Base-by-base conservation (phyloP, 2,329 filamentous ascomycete species). In the Ceratocystis huliohia region DNA sequence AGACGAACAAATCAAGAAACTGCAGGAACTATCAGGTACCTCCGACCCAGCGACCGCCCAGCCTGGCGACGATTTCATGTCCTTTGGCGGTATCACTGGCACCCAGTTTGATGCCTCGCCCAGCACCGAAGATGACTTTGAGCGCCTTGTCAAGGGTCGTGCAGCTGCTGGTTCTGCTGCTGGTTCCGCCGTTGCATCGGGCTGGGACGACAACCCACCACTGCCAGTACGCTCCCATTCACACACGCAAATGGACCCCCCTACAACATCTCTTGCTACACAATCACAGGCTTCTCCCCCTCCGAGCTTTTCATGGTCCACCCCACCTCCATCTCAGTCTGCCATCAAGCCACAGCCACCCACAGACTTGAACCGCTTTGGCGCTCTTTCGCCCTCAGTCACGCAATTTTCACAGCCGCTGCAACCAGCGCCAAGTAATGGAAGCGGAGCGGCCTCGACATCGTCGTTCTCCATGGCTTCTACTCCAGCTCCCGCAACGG, bases 1-100 rank as follows among this genome's bases (percentile, higher is more conserved):
- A 74, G 84, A 88, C 20, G 94, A 97, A 73, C 94, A 97, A 72
- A 88, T 83, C 5, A 87, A 85, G 72, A 97, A 96, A 73, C 78
- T 99, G 2, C 89, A 92, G 73, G 93, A 96, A 71, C 81, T 97
- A 6, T 84, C 85, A 0, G 84, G 86, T 1, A 81, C 77, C 7
- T 79, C 81, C 33, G 81, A 80, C 57, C 80, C 81, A 25, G 73
- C 78, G 5, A 75, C 78, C 10, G 75, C 78, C 2, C 78, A 78
- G 2, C 76, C 80, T 3, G 83, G 76, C 70, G 85, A 88, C 59
- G 86, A 89, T 71, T 87, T 89, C 70, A 81, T 89, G 76, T 84
- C 84, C 1, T 89, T 89, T 72, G 84, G 84, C n/a, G 82, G 81
- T 41, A 76, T 85, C n/a, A 86, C 84, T 3, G 85, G 85, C 30